phyloP scores from a whole-genome alignment of 2,329 filamentous ascomycete species.

The Epichloe scottii region DNA sequence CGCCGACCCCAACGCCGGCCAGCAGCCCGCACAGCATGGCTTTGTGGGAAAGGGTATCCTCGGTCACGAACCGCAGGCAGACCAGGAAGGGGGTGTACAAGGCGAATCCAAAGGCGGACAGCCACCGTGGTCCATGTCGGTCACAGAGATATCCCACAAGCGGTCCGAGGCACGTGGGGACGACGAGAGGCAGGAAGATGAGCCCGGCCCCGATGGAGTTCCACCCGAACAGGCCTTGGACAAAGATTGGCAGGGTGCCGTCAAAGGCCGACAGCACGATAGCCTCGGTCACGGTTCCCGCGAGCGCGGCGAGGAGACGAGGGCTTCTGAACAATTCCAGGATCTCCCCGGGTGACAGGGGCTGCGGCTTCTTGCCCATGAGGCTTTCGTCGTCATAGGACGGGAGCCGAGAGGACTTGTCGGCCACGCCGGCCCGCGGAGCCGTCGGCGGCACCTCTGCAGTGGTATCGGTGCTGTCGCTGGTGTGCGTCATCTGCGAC shows the following conservation, averaged over 20 bases:
- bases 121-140: slow-evolving; percentile 23
- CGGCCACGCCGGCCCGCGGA: neutral
- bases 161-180: slow-evolving; percentile 20
- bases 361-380: neutral
- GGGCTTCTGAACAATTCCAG: slow-evolving; percentile 17
- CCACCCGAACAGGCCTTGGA: slow-evolving; percentile 19
- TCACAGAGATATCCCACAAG: slow-evolving; percentile 19
- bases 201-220: slow-evolving; percentile 21
- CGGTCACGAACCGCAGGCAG: slow-evolving; percentile 20
- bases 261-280: slow-evolving; percentile 21
- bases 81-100: slow-evolving; percentile 21
- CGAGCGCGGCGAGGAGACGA: slow-evolving; percentile 21
- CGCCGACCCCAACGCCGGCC: slow-evolving; percentile 17
- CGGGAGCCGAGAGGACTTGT: neutral
- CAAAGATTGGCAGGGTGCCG: slow-evolving; percentile 21
- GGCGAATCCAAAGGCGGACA: slow-evolving; percentile 20
- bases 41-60: slow-evolving; percentile 18
- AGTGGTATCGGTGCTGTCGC: neutral
- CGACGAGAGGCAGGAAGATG: slow-evolving; percentile 21
- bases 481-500: neutral
- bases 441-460: neutral
- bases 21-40: slow-evolving; percentile 21
- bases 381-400: neutral
- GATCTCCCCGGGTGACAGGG: slow-evolving; percentile 9
- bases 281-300: slow-evolving; percentile 23